phyloP scores from a whole-genome alignment of 2,329 filamentous ascomycete genomes.

The Apiospora malaysiana region DNA sequence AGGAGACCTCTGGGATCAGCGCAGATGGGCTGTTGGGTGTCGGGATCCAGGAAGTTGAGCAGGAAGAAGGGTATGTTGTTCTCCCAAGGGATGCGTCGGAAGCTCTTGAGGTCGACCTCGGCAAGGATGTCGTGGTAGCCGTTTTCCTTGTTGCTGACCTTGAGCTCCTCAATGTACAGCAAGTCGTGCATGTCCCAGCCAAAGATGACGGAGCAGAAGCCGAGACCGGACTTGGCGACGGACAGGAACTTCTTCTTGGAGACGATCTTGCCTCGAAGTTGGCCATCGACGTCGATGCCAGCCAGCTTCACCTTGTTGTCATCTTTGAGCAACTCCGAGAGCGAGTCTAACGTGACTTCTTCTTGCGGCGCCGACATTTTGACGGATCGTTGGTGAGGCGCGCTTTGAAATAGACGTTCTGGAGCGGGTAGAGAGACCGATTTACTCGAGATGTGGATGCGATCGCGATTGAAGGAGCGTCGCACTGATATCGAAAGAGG shows the following conservation, averaged over 20 bases:
- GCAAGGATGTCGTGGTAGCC: constrained; percentile 80
- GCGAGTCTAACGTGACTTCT: constrained; percentile 59
- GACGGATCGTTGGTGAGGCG: not conserved
- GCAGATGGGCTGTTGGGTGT: constrained; percentile 66
- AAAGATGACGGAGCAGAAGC: constrained; percentile 84
- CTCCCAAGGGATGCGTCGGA: constrained; percentile 81
- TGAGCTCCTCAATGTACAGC: constrained; percentile 77
- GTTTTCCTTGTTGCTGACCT: constrained; percentile 79
- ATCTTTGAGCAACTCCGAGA: constrained; percentile 66
- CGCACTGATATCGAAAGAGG: not conserved
- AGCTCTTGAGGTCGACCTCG: constrained; percentile 72
- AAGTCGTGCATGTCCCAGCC: constrained; percentile 90
- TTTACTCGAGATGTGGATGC: not conserved
- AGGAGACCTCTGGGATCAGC: constrained; percentile 76
- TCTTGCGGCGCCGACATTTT: constrained; percentile 36
- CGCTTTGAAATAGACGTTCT: not conserved
- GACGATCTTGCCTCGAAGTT: constrained; percentile 79
- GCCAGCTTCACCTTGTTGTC: constrained; percentile 78
- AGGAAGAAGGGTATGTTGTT: constrained; percentile 77
- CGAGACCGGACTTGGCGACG: constrained; percentile 75
- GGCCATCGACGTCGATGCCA: constrained; percentile 78
- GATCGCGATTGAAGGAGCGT: not conserved
- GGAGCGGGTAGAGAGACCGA: not conserved
- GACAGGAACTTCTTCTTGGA: constrained; percentile 84
- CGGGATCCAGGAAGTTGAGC: constrained; percentile 74